Percentiles rank a stretch among this genome's conserved stretches.
Conservation (phyloP, 352 stramenopile species). For the Phytophthora pluvialis region DNA sequence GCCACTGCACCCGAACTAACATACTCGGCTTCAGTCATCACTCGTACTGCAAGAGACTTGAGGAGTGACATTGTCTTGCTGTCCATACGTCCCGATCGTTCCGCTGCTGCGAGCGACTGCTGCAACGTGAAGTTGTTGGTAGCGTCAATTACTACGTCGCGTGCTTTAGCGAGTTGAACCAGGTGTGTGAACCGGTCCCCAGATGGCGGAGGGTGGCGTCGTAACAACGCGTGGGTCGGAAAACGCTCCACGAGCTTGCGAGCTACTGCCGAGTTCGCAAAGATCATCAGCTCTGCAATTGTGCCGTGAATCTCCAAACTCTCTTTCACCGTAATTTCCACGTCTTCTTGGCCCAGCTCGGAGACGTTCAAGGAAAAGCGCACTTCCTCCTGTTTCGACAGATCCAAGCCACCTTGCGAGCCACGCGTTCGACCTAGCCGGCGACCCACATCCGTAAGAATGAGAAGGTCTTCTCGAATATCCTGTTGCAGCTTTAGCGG, state of each 20-base stretch:
- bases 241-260: conserved; percentile 82
- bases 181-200: conserved; percentile 82
- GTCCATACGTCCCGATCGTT: conserved; percentile 66
- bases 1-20: conserved; percentile 72
- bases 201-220: conserved; percentile 83
- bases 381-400: conserved; percentile 86
- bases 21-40: conserved; percentile 96
- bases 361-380: conserved; percentile 85
- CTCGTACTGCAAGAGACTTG: conserved; percentile 93
- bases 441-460: conserved; percentile 75
- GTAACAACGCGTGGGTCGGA: conserved; percentile 85
- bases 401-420: conserved; percentile 72
- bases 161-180: conserved; percentile 69
- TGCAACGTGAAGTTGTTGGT: conserved; percentile 86
- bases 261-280: conserved; percentile 92
- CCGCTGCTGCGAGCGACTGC: conserved; percentile 67
- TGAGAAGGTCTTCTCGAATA: conserved; percentile 58
- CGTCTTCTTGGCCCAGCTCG: conserved; percentile 69
- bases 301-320: conserved; percentile 94
- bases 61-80: conserved; percentile 88
- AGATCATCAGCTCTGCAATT: conserved; percentile 95
- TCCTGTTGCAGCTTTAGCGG: conserved; percentile 54
- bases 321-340: conserved; percentile 90
- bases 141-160: conserved; percentile 76
- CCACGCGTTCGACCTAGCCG: conserved; percentile 62